Evolutionary conservation across 2,329 filamentous ascomycete genomes (phyloP).

Genomic region (Didymosphaeria variabile): DNA sequence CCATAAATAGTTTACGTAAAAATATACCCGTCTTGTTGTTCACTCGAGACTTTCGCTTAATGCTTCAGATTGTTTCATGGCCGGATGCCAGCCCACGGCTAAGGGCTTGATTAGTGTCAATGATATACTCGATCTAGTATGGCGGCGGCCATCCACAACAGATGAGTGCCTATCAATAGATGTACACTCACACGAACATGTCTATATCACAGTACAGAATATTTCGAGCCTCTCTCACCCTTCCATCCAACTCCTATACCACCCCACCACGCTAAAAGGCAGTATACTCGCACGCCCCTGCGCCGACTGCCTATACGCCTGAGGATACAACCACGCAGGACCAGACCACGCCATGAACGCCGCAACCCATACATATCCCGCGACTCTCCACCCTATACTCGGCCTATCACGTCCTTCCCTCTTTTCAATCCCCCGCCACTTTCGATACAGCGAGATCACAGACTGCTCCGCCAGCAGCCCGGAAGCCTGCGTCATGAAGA

Average conservation of each 20-base stretch:
- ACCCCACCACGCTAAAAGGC: neutral
- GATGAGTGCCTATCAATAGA: too few relatives aligned
- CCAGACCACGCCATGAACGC: slow-evolving; percentile 13
- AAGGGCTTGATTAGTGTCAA: too few relatives aligned
- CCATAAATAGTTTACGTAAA: neutral
- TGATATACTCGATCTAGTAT: too few relatives aligned
- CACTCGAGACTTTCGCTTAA: too few relatives aligned
- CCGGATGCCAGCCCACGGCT: neutral
- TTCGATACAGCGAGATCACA: neutral
- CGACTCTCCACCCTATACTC: neutral
- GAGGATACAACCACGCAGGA: slow-evolving; percentile 12
- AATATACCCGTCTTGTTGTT: too few relatives aligned
- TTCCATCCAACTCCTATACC: neutral
- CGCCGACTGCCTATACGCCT: neutral
- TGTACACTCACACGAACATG: too few relatives aligned
- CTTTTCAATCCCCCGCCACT: neutral
- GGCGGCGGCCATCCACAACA: too few relatives aligned
- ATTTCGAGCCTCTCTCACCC: neutral
- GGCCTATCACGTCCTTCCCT: neutral
- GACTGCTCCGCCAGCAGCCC: neutral
- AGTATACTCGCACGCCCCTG: neutral
- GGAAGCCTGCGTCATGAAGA: slow-evolving; percentile 7
- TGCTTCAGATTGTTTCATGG: neutral
- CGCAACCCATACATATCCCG: slow-evolving; percentile 9
- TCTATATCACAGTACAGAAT: too few relatives aligned